Base-by-base conservation (phyloP, 208 protist species). In the Acanthamoeba royreba region DNA sequence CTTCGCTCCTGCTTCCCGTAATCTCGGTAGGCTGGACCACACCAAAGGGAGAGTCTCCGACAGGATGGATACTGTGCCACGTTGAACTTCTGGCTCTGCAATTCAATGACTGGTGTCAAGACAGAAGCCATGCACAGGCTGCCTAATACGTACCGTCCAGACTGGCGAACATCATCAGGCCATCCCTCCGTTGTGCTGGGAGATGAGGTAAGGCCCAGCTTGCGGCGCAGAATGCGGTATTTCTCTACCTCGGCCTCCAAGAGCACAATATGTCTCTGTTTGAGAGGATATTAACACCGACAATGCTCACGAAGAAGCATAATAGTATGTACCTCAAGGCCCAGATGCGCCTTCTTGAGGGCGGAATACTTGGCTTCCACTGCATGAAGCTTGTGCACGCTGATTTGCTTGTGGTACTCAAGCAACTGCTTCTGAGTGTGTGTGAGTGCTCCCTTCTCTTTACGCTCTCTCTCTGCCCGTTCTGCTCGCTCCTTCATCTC, bases 321-420 rank as follows among this genome's bases (percentile, higher is more conserved):
- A 11, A 31, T 33, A 33, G 0, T 31, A 25, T 7, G 22, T 83
- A 52, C 74, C 74, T 86, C 74, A 19, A 86, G 74, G 33, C 74
- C 74, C 22, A 86, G 25, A 42, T 86, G 40, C 40, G 22, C 28
- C 46, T 46, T 53, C 74, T 86, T 86, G 46, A 86, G 74, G 40
- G 40, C 43, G 8, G 40, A 25, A 22, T 86, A 86, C 28, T 86
- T 86, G 74, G n/a, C 74, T n/a, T 86, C 74, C 22, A 86, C 74
- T 9, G 74, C 74, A 4, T 53, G 40, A 9, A 86, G 40, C 74
- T 86, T 86, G 38, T 86, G 74, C 9, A 86, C 19, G 46, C 43
- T 55, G 40, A 86, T 35, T 42, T 86, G 74, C 38, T 86, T 86
- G 28, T 86, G 74, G 46, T 86, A 86, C 46, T 86, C 74, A 28